Evolutionary conservation across 2,329 filamentous ascomycete species (phyloP), one percentile per base, ranked within the genome.

Genomic region (Aurifilum marmelostoma): DNA sequence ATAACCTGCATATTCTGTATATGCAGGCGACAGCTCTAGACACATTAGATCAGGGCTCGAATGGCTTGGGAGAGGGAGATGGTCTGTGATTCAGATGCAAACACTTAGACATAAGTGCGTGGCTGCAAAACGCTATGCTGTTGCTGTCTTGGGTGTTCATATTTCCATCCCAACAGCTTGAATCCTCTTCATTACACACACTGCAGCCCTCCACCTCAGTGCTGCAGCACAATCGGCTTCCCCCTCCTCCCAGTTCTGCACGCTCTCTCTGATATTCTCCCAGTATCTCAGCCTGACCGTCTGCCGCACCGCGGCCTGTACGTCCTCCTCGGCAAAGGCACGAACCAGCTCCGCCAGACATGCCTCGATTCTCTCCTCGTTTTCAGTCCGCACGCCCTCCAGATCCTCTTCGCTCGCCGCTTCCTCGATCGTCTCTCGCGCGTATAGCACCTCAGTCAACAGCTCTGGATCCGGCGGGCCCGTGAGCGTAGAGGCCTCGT

Each of bases 201-300:
- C 14, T 14, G 4, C 27, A 6, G 16, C 6, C 5, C n/a, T 27
- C 7, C 52, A 11, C n/a, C 8, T 70, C 73, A 85, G 75, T 89
- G 87, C 75, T 86, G 79, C 73, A 89, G 73, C 59, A 87, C 83
- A 66, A 85, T 77, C 8, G 81, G 82, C 81, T 88, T 91, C 6
- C 93, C n/a, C 94, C 75, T 84, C 88, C 83, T 97, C 93, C 94
- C 95, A 97, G 72, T 90, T 88, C 77, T 91, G 84, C 75, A 97
- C 82, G 61, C 89, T 92, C 79, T 97, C 91, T 71, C 89, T 86
- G 71, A 98, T 90, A 80, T 94, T 97, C 67, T 91, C 86, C 95
- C 95, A 97, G 82, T 97, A 98, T 78, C 93, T 84, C 81, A 97
- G 80, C 78, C 87, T 84, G 1, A 97, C 89, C 60, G 90, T 89